A percentile compares a stretch with the other conserved stretches of the same genome.
phyloP scores from a whole-genome alignment of 192 early-diverging fungal genomes.

The Phycomyces blakesleeanus region DNA sequence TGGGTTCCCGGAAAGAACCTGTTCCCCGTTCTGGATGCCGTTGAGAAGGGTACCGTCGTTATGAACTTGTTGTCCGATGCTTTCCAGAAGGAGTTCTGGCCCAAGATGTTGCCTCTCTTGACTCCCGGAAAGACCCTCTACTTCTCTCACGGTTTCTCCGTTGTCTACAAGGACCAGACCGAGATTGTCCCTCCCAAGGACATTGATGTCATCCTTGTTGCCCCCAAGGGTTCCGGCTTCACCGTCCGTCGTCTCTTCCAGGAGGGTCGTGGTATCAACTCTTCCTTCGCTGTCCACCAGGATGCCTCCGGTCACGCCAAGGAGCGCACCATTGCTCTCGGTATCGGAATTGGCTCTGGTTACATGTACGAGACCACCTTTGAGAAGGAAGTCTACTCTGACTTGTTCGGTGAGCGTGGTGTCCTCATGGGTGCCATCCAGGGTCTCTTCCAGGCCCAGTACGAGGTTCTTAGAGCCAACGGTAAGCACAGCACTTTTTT shows the following conservation, averaged over 20 bases:
- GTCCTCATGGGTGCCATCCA: constrained; percentile 98
- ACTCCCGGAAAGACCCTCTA: constrained; percentile 98
- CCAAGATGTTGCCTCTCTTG: constrained; percentile 77
- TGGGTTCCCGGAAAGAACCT: constrained; percentile 95
- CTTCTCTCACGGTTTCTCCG: constrained; percentile 96
- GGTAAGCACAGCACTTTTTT: constrained; percentile 31
- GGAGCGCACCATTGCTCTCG: constrained; percentile 87
- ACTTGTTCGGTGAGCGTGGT: constrained; percentile 95
- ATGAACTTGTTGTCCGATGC: constrained; percentile 97
- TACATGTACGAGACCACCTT: constrained; percentile 98
- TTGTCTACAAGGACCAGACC: constrained; percentile 91
- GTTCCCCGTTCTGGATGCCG: constrained; percentile 89
- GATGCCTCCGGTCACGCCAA: constrained; percentile 91
- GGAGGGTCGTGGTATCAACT: constrained; percentile 96
- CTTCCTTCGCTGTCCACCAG: constrained; percentile 92
- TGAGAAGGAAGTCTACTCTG: constrained; percentile 94
- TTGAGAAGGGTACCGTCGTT: constrained; percentile 85
- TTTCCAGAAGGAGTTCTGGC: constrained; percentile 90
- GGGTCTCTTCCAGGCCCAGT: constrained; percentile 93
- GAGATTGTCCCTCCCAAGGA: constrained; percentile 79
- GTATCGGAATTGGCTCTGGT: constrained; percentile 91
- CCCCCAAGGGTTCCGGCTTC: constrained; percentile 92
- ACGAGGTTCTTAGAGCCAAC: constrained; percentile 88
- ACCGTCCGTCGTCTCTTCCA: constrained; percentile 95
- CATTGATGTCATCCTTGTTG: constrained; percentile 92